These are phyloP conservation scores for Aquilaria agallochum DNA, from an alignment of 441 rosid genomes.

Conservation along the genomic window DNA sequence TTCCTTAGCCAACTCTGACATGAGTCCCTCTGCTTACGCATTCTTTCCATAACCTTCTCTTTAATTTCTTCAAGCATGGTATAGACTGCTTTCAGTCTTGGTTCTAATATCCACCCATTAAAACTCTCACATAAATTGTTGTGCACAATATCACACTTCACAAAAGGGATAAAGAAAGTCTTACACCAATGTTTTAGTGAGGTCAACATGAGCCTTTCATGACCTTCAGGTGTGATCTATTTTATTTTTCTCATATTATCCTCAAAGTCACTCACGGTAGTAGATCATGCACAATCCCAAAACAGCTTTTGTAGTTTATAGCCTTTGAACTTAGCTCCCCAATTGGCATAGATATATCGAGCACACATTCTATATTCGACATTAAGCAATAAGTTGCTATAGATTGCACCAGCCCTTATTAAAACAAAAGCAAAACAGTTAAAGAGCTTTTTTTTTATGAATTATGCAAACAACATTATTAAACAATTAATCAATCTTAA, in stretches of 20 bases:
- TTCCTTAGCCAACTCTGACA: too few relatives aligned
- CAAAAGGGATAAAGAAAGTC: neutral
- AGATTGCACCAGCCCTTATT: neutral
- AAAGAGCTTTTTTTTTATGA: too few relatives aligned
- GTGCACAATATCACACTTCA: neutral
- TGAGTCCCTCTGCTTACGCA: too few relatives aligned
- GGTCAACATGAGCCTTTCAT: neutral
- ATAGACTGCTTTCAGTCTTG: too few relatives aligned
- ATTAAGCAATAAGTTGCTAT: neutral
- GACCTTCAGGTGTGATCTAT: neutral
- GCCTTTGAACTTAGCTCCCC: neutral
- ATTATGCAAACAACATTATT: too few relatives aligned
- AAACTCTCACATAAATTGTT: neutral
- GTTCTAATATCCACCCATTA: neutral
- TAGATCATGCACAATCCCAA: too few relatives aligned
- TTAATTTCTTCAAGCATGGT: too few relatives aligned
- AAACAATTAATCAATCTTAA: too few relatives aligned
- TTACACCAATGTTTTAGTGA: neutral
- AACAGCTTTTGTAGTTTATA: too few relatives aligned
- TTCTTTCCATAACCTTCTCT: too few relatives aligned
- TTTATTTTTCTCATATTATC: too few relatives aligned
- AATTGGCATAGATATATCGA: neutral
- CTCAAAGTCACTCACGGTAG: neutral
- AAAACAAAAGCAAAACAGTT: too few relatives aligned
- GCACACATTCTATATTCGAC: neutral